Evolutionary conservation across 306 rosid species (phyloP), one percentile per base, ranked within the genome.

Genomic region (Morella rubra): DNA sequence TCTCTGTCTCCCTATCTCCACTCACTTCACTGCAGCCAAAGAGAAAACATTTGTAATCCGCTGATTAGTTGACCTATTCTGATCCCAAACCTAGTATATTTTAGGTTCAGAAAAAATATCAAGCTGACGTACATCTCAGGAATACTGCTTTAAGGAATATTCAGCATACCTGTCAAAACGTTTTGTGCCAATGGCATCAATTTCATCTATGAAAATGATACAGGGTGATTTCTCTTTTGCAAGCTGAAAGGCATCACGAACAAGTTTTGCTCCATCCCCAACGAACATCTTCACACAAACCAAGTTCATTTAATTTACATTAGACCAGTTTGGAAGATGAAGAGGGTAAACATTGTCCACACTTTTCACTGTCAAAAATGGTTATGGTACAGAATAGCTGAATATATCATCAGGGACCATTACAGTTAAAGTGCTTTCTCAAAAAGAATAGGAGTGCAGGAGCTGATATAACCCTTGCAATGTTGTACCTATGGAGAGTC

Each of bases 221-320:
- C 97, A 92, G 1, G 99, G 99, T 7, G 97, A 92, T 84, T 95
- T 95, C 87, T 95, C 99, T 75, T 95, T 95, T 70, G 99, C 97
- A 61, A 95, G 90, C 84, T 86, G 97, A 80, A 95, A 95, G 22
- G 96, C 96, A 85, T 92, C 99, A 24, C 97, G 96, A 9, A 95
- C 99, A 83, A 92, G 97, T 84, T 95, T 92, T 74, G 97, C 97
- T 62, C 99, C 99, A 82, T 92, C 99, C 70, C 99, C 97, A 51
- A 92, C 91, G 84, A 88, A 95, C 97, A 89, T 90, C 99, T 95
- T 82, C 79, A 83, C 1, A 42, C 4, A 52, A 51, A 80, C 47
- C 73, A 68, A 77, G 60, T 51, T 61, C 11, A 44, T 79, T 61
- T 61, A 61, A 66, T 69, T 76, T 47, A 52, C 10, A 41, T 59